Evolutionary conservation across 1,284 basidiomycete species (phyloP), one percentile per base, ranked within the genome.

Genomic region (Cryptococcus hybrid): DNA sequence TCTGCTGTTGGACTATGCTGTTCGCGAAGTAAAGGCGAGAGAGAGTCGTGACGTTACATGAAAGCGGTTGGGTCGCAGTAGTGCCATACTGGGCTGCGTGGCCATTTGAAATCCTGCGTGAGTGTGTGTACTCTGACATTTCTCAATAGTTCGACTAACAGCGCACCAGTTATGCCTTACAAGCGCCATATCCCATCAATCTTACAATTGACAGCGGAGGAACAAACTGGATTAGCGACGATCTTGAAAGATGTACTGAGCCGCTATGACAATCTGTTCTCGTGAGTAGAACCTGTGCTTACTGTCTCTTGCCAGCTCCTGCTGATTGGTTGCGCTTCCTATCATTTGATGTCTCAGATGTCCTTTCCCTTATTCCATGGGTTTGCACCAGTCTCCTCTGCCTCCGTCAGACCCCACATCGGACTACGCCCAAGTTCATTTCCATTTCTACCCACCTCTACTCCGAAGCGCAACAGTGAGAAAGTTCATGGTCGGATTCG

Each of bases 21-120:
- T 86, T 56, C 81, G 85, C 47, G 94, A 97, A 74, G 78, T 87
- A 0, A 68, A 72, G 9, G 77, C 81, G 5, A 78, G 82, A 50
- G 82, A 83, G 93, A 2, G 79, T 94, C 30, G 87, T 96, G 2
- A 76, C 86, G 38, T 30, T 66, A 3, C 68, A 59, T 61, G 82
- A 83, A 73, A 24, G 24, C 24, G 82, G 91, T 67, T 97, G 92
- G 84, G 81, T 91, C 4, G 91, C 88, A 0, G 72, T 97, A 5
- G 92, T 97, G 0, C 94, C 94, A 0, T 97, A 90, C 86, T 97
- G 94, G 94, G 94, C 93, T 1, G 84, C 86, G 36, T 98, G 94
- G 94, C 94, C 94, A 0, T 42, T 88, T 70, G 94, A 98, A 75
- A 82, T 89, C 12, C 79, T 89, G 64, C 64, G 83, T 64, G n/a